phyloP scores from a whole-genome alignment of 106 monocot genomes.

The Allium sativum region DNA sequence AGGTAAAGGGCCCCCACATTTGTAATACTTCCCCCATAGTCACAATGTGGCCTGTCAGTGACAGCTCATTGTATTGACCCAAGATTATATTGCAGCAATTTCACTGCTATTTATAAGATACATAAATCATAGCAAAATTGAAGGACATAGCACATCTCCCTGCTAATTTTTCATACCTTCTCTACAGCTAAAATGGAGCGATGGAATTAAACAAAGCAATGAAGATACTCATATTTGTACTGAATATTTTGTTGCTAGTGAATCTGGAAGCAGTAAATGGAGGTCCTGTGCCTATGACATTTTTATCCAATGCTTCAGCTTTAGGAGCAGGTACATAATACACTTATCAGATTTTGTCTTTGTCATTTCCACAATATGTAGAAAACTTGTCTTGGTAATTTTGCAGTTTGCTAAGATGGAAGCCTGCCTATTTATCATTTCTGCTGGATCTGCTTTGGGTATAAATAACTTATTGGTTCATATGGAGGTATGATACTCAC shows the following conservation, averaged over 20 bases:
- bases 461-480: conserved; percentile 17
- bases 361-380: too few species aligned
- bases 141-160: too few species aligned
- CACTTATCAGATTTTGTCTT: too few species aligned
- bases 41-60: too few species aligned
- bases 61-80: too few species aligned
- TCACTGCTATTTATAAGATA: too few species aligned
- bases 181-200: too few species aligned
- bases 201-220: background rate
- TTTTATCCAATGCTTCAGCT: conserved; percentile 10
- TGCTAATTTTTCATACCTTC: too few species aligned
- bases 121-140: too few species aligned
- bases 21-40: too few species aligned
- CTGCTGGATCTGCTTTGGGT: conserved; percentile 14
- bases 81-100: too few species aligned
- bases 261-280: background rate
- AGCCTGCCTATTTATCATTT: conserved; percentile 17
- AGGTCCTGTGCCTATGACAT: conserved; percentile 6
- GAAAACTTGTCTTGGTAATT: background rate
- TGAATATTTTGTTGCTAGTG: conserved; percentile 1
- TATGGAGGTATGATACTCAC: background rate
- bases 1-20: too few species aligned
- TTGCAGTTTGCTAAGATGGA: conserved; percentile 24
- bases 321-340: conserved; percentile 17
- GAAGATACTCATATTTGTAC: background rate